Evolutionary conservation across 805 yeast genomes (phyloP).

Genomic region (Saccharomycopsis olivae): DNA sequence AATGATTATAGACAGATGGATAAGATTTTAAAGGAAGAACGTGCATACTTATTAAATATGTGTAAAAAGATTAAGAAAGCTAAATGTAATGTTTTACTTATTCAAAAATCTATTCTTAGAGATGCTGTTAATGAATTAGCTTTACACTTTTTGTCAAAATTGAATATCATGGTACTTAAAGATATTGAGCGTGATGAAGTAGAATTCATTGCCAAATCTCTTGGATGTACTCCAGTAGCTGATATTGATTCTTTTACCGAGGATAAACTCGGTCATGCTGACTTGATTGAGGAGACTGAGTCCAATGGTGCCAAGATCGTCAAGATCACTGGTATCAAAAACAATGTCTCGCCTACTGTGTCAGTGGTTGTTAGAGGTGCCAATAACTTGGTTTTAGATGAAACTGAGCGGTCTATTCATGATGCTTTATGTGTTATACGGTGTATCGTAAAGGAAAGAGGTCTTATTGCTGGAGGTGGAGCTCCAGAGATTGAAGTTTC

Average conservation of each 20-base stretch:
- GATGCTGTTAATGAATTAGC: slow-evolving; percentile 95
- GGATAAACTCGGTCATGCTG: slow-evolving; percentile 87
- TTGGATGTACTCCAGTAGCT: slow-evolving; percentile 94
- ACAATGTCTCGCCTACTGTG: slow-evolving; percentile 41
- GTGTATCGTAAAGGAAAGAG: slow-evolving; percentile 71
- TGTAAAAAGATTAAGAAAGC: slow-evolving; percentile 95
- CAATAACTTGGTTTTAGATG: slow-evolving; percentile 80
- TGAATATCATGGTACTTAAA: slow-evolving; percentile 87
- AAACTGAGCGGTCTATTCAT: slow-evolving; percentile 93
- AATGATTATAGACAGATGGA: slow-evolving; percentile 99
- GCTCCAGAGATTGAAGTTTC: slow-evolving; percentile 94
- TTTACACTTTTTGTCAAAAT: slow-evolving; percentile 84
- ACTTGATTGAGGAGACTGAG: slow-evolving; percentile 83
- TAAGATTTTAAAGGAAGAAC: slow-evolving; percentile 93
- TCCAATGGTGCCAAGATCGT: slow-evolving; percentile 85
- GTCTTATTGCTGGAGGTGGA: slow-evolving; percentile 96
- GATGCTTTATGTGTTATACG: slow-evolving; percentile 92
- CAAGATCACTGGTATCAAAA: slow-evolving; percentile 72
- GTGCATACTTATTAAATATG: slow-evolving; percentile 87
- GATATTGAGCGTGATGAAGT: slow-evolving; percentile 93
- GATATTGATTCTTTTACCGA: slow-evolving; percentile 90
- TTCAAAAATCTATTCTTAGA: slow-evolving; percentile 86
- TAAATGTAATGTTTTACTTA: slow-evolving; percentile 84
- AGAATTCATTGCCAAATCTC: slow-evolving; percentile 71
- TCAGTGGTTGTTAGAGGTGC: slow-evolving; percentile 95